A percentile compares a stretch with the other conserved stretches of the same genome.
These are phyloP conservation scores for Durio zibethinus DNA, from an alignment of 345 rosid species.

Conservation along the genomic window DNA sequence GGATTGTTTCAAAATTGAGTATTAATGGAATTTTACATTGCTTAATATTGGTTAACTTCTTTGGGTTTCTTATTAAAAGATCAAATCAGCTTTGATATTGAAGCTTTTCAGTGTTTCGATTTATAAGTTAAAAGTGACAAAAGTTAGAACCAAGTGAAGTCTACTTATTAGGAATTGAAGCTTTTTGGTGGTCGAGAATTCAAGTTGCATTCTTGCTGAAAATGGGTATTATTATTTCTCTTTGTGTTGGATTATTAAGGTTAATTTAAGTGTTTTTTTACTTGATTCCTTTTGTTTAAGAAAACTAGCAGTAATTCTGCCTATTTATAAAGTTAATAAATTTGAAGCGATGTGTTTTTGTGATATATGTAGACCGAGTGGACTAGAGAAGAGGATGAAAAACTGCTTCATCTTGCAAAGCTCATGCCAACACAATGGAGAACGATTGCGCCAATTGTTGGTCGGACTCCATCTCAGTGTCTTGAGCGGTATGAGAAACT, in stretches of 20 bases:
- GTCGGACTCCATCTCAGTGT: conserved; percentile 98
- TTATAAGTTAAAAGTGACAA: neutral
- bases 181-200: neutral
- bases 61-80: neutral
- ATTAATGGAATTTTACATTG: neutral
- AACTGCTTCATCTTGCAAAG: conserved; percentile 97
- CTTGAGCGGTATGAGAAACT: conserved; percentile 97
- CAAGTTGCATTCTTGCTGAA: neutral
- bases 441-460: conserved; percentile 98
- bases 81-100: neutral
- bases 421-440: conserved; percentile 99
- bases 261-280: neutral
- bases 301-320: neutral
- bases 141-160: too few relatives aligned
- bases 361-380: conserved; percentile 75
- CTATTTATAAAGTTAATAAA: neutral
- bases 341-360: conserved; percentile 13
- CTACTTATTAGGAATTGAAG: neutral
- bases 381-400: conserved; percentile 99
- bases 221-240: neutral
- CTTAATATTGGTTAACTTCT: conserved; percentile 4
- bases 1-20: neutral
- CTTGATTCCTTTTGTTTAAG: neutral
- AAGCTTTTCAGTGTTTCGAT: neutral
- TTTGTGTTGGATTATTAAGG: neutral